Conservation (phyloP, 1,139 yeast genomes). For the Scheffersomyces stambukii region DNA sequence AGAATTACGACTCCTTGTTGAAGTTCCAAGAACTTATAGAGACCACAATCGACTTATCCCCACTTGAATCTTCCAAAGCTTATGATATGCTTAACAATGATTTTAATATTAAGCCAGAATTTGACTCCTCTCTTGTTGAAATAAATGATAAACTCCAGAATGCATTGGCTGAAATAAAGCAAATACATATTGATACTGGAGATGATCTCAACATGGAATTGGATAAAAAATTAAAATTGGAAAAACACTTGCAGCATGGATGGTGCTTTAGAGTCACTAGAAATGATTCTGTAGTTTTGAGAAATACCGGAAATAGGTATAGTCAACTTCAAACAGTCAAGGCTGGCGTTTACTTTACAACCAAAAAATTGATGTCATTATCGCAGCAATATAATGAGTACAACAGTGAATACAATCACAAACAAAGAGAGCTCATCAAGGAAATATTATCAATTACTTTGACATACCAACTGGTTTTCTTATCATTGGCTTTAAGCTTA, state of each 20-base stretch:
- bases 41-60: constrained; percentile 83
- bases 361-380: constrained; percentile 54
- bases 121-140: constrained; percentile 68
- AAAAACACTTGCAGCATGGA: constrained; percentile 81
- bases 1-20: constrained; percentile 45
- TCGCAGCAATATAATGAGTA: constrained; percentile 57
- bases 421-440: constrained; percentile 72
- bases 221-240: constrained; percentile 84
- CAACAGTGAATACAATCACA: constrained; percentile 62
- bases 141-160: constrained; percentile 56
- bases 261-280: constrained; percentile 94
- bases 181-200: constrained; percentile 61
- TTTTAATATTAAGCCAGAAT: constrained; percentile 83
- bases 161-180: constrained; percentile 52
- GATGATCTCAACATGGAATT: constrained; percentile 77
- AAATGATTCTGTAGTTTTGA: constrained; percentile 75
- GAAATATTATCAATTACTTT: constrained; percentile 79
- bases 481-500: constrained; percentile 57
- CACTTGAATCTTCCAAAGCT: constrained; percentile 62
- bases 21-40: constrained; percentile 85
- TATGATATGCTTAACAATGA: constrained; percentile 48
- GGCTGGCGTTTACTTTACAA: constrained; percentile 91
- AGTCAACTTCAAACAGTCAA: constrained; percentile 85
- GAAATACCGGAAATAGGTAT: constrained; percentile 60
- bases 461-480: constrained; percentile 76